phyloP scores from a whole-genome alignment of 257 asterid genomes.

The Linderniella brevidens region DNA sequence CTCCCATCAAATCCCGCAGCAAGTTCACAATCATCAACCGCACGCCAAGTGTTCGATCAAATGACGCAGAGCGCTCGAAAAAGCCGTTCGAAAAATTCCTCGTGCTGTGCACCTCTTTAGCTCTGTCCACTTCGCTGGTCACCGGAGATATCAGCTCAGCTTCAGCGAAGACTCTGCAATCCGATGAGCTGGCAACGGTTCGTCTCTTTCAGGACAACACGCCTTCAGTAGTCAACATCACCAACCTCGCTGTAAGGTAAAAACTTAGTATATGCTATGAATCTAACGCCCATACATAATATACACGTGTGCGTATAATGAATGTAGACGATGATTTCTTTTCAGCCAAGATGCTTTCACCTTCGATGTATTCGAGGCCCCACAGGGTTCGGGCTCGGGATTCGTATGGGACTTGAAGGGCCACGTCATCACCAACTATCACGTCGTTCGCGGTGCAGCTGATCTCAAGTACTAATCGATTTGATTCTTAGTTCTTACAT shows the following conservation, averaged over 20 bases:
- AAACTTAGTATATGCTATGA: neutral
- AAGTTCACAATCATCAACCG: too few relatives aligned
- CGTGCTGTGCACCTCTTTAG: constrained; percentile 73
- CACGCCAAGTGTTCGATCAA: too few relatives aligned
- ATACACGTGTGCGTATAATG: too few relatives aligned
- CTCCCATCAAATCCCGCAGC: too few relatives aligned
- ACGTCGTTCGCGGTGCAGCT: constrained; percentile 95
- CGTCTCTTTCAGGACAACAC: constrained; percentile 86
- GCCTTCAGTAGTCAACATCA: constrained; percentile 87
- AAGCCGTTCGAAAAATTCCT: constrained; percentile 43
- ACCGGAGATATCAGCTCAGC: constrained; percentile 53
- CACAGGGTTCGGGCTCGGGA: constrained; percentile 98
- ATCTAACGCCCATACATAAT: too few relatives aligned
- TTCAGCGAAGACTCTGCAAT: constrained; percentile 66
- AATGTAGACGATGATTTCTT: neutral
- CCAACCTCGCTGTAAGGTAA: constrained; percentile 77
- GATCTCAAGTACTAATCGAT: constrained; percentile 50
- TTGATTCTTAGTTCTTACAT: neutral
- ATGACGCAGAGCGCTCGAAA: constrained; percentile 8
- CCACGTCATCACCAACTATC: constrained; percentile 82
- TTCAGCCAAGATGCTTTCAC: constrained; percentile 90
- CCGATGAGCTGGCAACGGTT: constrained; percentile 94
- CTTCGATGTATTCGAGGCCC: constrained; percentile 85
- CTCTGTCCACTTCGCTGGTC: constrained; percentile 55
- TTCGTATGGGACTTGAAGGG: constrained; percentile 84